A percentile compares a stretch with the other conserved stretches of the same genome.
Evolutionary conservation across 805 yeast genomes (phyloP).

Genomic region (Ogataea nonfermentans): DNA sequence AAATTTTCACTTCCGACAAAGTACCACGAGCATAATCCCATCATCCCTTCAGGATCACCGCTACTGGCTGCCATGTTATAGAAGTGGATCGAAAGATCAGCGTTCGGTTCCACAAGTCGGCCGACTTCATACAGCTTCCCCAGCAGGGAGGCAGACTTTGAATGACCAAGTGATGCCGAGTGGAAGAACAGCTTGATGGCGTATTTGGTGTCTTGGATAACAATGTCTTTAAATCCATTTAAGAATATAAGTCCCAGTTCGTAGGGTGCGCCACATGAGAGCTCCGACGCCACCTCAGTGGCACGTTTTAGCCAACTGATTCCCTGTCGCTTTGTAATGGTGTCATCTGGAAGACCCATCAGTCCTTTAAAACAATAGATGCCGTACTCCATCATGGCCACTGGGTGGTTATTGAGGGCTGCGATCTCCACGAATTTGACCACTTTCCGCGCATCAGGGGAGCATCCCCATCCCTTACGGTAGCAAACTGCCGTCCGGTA

Average conservation of each 20-base stretch:
- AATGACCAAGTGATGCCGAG: conserved; percentile 85
- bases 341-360: conserved; percentile 74
- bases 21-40: conserved; percentile 96
- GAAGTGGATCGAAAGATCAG: conserved; percentile 84
- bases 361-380: conserved; percentile 78
- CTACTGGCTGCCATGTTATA: conserved; percentile 87
- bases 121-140: conserved; percentile 88
- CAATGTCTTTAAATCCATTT: conserved; percentile 80
- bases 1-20: conserved; percentile 88
- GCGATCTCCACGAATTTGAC: conserved; percentile 81
- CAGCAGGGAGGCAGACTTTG: conserved; percentile 72
- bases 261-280: conserved; percentile 90
- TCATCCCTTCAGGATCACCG: conserved; percentile 87
- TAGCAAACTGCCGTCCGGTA: conserved; percentile 89
- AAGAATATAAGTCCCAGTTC: conserved; percentile 85
- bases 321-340: conserved; percentile 77
- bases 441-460: conserved; percentile 83
- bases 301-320: conserved; percentile 93
- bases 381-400: conserved; percentile 95
- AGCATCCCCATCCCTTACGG: conserved; percentile 92
- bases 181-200: conserved; percentile 83
- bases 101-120: conserved; percentile 69
- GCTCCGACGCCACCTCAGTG: conserved; percentile 74
- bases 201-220: conserved; percentile 78
- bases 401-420: conserved; percentile 88